Conservation (phyloP, 345 rosid genomes). For the Acer yangbiense region DNA sequence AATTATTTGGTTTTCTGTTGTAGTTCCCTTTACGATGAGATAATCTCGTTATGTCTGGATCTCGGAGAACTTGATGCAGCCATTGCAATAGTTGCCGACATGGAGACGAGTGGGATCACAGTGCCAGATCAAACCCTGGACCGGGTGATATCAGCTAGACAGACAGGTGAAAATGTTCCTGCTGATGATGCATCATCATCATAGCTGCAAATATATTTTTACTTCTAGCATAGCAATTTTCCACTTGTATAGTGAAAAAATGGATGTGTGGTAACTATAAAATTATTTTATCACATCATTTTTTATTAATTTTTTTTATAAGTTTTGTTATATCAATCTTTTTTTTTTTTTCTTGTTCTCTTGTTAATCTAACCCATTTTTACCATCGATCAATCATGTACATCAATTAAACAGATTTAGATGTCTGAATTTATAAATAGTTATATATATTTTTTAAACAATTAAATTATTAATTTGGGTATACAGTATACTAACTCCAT, state of each 20-base stretch:
- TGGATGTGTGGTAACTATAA: too few species aligned
- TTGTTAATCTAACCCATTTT: too few species aligned
- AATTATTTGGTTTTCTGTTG: conserved; percentile 6
- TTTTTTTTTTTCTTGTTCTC: too few species aligned
- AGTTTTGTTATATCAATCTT: too few species aligned
- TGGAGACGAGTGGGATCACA: conserved; percentile 71
- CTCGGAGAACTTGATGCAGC: conserved; percentile 92
- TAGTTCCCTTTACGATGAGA: conserved; percentile 90
- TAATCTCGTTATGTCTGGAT: conserved; percentile 74
- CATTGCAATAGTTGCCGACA: conserved; percentile 83
- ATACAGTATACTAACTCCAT: background rate
- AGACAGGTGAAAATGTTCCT: conserved; percentile 36
- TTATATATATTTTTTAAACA: background rate
- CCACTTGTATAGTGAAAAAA: background rate
- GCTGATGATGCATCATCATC: conserved; percentile 23
- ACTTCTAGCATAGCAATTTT: background rate
- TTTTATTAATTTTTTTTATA: too few species aligned
- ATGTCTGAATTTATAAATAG: too few species aligned
- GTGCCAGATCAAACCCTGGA: conserved; percentile 76
- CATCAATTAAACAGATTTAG: too few species aligned
- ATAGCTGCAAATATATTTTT: conserved; percentile 4
- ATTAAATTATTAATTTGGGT: background rate
- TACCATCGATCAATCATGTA: too few species aligned
- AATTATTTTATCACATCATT: too few species aligned
- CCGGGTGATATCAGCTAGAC: conserved; percentile 75